Base-by-base conservation (phyloP, 2,329 filamentous ascomycete species). In the Fusarium ambrosium region DNA sequence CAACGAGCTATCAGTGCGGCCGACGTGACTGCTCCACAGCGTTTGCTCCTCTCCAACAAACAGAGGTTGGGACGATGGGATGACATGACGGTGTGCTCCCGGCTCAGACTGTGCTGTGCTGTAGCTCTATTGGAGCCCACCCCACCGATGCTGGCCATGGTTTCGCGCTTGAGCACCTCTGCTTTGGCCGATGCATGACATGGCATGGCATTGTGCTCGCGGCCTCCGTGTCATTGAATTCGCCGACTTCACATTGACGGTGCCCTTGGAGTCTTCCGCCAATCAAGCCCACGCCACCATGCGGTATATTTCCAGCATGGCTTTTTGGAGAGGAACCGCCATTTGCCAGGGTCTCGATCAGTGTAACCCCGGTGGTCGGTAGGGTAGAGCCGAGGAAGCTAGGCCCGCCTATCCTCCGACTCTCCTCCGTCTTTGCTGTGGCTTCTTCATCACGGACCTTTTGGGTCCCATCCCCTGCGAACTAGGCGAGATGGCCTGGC, bases 351-450 rank as follows among this genome's bases (percentile, higher is more conserved):
- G 76, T 67, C 73, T 74, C 66, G 74, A 78, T 76, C 69, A 78
- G 66, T 70, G 68, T 64, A 74, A 76, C 73, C 71, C 65, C 70
- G 69, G 70, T 71, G 62, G 69, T 68, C 75, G 72, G 74, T 73
- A 76, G 67, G 66, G 67, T 65, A 66, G 70, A 77, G 67, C 75
- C 74, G 75, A 79, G 77, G 77, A 70, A 73, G 70, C 68, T 71
- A 79, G 77, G 75, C 70, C 75, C 75, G 75, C 66, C 77, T 78
- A 73, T 74, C 75, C 77, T 71, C 60, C 63, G 65, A 69, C 67
- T 66, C 56, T 64, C 37, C 55, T 62, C 64, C 51, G 39, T 64
- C 27, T 43, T 58, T 32, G 27, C 48, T 27, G 65, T 78, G 41
- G 69, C 63, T 64, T 62, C 58, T 60, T 59, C 60, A 73, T 56